Base-by-base conservation (phyloP, 768 basidiomycete genomes). In the Tricholoma furcatifolium region DNA sequence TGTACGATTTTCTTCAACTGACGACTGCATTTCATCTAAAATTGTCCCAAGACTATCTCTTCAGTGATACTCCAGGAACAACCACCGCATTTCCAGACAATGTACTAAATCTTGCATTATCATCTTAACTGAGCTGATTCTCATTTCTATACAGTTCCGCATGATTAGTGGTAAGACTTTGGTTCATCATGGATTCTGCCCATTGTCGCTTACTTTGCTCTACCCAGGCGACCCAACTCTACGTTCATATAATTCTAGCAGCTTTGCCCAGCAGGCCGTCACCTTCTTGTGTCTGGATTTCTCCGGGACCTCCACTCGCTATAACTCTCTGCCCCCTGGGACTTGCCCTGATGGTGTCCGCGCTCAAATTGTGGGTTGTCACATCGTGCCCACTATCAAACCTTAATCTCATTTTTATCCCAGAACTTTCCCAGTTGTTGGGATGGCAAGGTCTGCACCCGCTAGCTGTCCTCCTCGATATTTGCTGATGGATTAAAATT, bases 401-500 rank as follows among this genome's bases (percentile, higher is more conserved):
- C 32, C 34, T 9, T 39, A 17, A 40, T 44, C 30, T 18, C 10
- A 41, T n/a, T 36, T 47, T 43, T 21, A 11, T 44, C 14, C 43
- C 47, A 80, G 76, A 79, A 78, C 58, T 78, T 80, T 67, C 76
- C 74, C 7, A 79, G 75, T 53, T 82, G 80, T 62, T 82, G 80
- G 80, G 76, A 82, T 59, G 80, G 80, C 55, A 74, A 75, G 74
- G 77, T 78, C 47, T 32, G 57, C 46, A 7, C 18, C 20, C 3
- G 18, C 43, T n/a, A 20, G 4, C 15, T 21, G 21, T 38, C n/a
- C 12, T 42, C 14, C 23, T 27, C 41, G 41, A 9, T 23, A 47
- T 47, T 18, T 38, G 9, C 27, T 35, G 35, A 53, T 43, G 12
- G 11, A 14, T 43, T 32, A n/a, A 41, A 17, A 24, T 7, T 27